A percentile compares a stretch with the other conserved stretches of the same genome.
Evolutionary conservation across 148 eudicot species (phyloP).

Genomic region (Fallopia convolvulus): DNA sequence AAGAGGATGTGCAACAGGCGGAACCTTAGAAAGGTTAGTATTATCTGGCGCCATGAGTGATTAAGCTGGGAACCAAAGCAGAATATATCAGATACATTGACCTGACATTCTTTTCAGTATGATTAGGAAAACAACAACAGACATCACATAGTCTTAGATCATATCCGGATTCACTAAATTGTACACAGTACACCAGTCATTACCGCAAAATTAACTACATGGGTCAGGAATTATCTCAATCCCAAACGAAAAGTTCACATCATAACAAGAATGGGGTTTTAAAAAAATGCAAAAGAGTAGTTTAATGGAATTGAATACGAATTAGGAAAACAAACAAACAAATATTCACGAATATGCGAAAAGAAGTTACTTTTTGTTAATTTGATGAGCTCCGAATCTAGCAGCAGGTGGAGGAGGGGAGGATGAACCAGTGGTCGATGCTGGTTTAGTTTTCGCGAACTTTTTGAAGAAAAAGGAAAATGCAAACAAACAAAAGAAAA

Average conservation of each 20-base stretch:
- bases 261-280: neutral
- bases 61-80: neutral
- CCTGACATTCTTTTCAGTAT: neutral
- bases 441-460: neutral
- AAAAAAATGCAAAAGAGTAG: too few species aligned
- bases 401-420: neutral
- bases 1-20: slow-evolving; percentile 66
- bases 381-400: neutral
- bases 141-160: neutral
- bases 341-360: neutral
- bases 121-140: neutral
- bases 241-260: neutral
- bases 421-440: neutral
- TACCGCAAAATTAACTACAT: neutral
- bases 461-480: neutral
- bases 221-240: neutral
- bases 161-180: neutral
- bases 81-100: neutral
- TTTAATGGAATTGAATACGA: neutral
- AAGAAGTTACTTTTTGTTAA: neutral
- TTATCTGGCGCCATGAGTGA: neutral
- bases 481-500: neutral
- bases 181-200: neutral
- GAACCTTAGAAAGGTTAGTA: slow-evolving; percentile 12
- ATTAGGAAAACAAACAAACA: neutral